These are phyloP conservation scores for Penicillium psychrofluorescens DNA, from an alignment of 495 filamentous ascomycete genomes.

Conservation along the genomic window DNA sequence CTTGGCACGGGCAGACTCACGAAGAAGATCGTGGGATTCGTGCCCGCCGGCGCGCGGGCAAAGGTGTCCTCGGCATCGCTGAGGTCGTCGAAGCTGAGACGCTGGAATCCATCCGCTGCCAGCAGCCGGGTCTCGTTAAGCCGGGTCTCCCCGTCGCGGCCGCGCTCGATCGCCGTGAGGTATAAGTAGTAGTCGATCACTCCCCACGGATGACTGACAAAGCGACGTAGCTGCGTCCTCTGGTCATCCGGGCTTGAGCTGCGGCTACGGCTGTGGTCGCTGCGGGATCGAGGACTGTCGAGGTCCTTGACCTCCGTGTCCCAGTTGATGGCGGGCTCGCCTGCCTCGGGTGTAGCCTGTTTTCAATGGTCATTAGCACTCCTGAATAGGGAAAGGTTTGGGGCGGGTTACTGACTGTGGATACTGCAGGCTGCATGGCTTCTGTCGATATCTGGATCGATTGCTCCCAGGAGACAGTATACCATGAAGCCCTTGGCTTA, in stretches of 20 bases:
- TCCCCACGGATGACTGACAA: conserved; percentile 22
- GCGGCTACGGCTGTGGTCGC: not conserved
- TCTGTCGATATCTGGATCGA: too few species aligned
- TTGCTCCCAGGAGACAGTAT: too few species aligned
- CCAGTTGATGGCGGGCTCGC: conserved; percentile 2
- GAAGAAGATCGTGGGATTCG: conserved; percentile 18
- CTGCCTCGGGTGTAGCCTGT: not conserved
- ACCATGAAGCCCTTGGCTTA: too few species aligned
- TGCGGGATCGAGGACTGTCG: not conserved
- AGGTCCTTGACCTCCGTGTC: not conserved
- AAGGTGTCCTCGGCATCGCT: conserved; percentile 3
- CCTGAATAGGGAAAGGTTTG: too few species aligned
- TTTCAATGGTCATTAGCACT: too few species aligned
- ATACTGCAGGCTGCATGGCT: too few species aligned
- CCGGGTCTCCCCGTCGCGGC: conserved; percentile 6
- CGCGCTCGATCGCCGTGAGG: conserved; percentile 17
- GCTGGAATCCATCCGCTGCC: conserved; percentile 18
- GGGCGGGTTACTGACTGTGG: too few species aligned
- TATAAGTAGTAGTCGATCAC: conserved; percentile 31
- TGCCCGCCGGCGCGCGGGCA: conserved; percentile 1
- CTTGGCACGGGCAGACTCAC: conserved; percentile 20
- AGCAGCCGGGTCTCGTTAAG: conserved; percentile 15
- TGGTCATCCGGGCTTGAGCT: not conserved
- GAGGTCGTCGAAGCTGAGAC: conserved; percentile 16
- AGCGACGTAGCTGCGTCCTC: not conserved